Evolutionary conservation across 1,139 yeast genomes (phyloP).

Genomic region (Suhomyces yuchorum): DNA sequence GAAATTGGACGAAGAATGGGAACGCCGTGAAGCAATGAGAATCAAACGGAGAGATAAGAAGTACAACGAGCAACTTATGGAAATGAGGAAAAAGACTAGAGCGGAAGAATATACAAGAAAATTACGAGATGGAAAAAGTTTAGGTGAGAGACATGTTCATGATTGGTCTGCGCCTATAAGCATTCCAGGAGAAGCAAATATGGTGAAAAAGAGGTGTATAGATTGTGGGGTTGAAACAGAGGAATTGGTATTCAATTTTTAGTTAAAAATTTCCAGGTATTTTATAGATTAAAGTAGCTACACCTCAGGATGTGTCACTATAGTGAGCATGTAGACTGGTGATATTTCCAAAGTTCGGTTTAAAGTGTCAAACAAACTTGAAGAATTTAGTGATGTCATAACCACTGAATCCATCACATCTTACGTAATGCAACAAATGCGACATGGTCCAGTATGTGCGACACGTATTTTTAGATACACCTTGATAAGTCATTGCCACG

Average conservation of each 20-base stretch:
- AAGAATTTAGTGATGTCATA: not conserved
- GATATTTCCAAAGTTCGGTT: too few relatives aligned
- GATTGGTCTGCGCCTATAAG: conserved; percentile 69
- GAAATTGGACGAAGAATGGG: conserved; percentile 90
- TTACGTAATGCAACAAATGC: not conserved
- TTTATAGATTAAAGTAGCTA: not conserved
- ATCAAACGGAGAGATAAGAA: conserved; percentile 75
- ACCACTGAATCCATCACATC: not conserved
- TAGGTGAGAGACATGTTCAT: conserved; percentile 66
- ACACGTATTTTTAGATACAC: too few relatives aligned
- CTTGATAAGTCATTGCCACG: too few relatives aligned
- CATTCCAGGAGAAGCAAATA: conserved; percentile 34
- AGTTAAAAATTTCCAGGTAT: not conserved
- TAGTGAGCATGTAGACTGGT: too few relatives aligned
- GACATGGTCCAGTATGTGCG: not conserved
- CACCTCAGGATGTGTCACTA: too few relatives aligned
- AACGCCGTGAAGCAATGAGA: conserved; percentile 71
- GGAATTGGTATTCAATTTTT: conserved; percentile 43
- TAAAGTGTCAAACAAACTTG: too few relatives aligned
- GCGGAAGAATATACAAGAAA: conserved; percentile 87
- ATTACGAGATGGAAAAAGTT: conserved; percentile 56
- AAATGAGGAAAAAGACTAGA: conserved; percentile 87
- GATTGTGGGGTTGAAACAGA: conserved; percentile 87
- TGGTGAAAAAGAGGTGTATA: conserved; percentile 64
- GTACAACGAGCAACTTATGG: conserved; percentile 71